phyloP scores from a whole-genome alignment of 805 yeast species.

The Blastobotrys peoriensis region DNA sequence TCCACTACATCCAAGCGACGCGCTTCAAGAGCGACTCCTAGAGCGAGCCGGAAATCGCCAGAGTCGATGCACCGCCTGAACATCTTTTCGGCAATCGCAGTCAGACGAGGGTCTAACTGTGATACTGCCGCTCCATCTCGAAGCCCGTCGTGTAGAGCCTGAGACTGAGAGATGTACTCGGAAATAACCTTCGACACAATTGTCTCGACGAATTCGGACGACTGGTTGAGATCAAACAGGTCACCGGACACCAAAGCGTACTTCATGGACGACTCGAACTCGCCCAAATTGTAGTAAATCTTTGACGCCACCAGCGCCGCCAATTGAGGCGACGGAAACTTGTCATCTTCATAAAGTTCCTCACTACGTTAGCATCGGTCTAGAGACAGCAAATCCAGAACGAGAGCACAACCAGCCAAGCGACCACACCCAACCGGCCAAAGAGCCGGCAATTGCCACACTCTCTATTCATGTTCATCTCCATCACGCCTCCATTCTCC shows the following conservation, averaged over 20 bases:
- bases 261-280: conserved; percentile 82
- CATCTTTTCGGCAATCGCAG: conserved; percentile 78
- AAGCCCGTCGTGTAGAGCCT: conserved; percentile 35
- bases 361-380: conserved; percentile 36
- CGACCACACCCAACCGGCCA: too few species aligned
- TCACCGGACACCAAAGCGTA: conserved; percentile 82
- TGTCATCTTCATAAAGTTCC: conserved; percentile 79
- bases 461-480: too few species aligned
- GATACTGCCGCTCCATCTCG: conserved; percentile 27
- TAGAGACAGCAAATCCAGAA: too few species aligned
- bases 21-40: conserved; percentile 88
- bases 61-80: conserved; percentile 65
- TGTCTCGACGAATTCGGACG: conserved; percentile 85
- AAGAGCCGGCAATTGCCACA: too few species aligned
- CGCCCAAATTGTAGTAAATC: conserved; percentile 87
- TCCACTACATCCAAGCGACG: conserved; percentile 77
- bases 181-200: conserved; percentile 90
- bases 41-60: conserved; percentile 70
- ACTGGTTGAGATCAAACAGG: conserved; percentile 66
- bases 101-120: conserved; percentile 49
- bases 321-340: conserved; percentile 66
- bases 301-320: conserved; percentile 93
- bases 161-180: conserved; percentile 64
- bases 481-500: too few species aligned
- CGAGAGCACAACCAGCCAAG: too few species aligned